These are phyloP conservation scores for Aeschynomene evenia DNA, from an alignment of 306 rosid species.

Conservation along the genomic window DNA sequence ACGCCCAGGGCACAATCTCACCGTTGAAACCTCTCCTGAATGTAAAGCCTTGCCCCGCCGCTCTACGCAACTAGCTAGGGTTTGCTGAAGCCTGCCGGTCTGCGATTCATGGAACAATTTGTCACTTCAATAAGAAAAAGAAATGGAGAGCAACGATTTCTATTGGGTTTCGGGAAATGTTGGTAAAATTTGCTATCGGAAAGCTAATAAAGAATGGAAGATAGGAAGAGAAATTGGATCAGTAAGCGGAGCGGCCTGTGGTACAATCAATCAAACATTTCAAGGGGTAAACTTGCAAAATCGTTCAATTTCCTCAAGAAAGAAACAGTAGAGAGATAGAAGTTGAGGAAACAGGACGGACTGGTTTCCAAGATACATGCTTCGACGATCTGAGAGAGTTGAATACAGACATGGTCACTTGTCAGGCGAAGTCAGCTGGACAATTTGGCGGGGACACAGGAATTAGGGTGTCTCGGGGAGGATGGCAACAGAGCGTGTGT, in stretches of 20 bases:
- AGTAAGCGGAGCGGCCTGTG: neutral
- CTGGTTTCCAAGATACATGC: slow-evolving; percentile 65
- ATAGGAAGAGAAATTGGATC: neutral
- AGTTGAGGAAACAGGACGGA: slow-evolving; percentile 7
- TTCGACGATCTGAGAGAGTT: slow-evolving; percentile 58
- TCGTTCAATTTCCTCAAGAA: slow-evolving; percentile 3
- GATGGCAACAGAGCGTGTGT: too few relatives aligned
- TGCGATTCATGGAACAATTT: slow-evolving; percentile 17
- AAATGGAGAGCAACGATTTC: neutral
- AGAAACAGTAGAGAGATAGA: neutral
- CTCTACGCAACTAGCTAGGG: slow-evolving; percentile 72
- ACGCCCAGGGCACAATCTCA: slow-evolving; percentile 68
- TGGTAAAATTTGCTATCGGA: neutral
- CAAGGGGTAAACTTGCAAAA: neutral
- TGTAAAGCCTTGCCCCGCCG: slow-evolving; percentile 62
- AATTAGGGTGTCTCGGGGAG: too few relatives aligned
- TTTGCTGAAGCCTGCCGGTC: slow-evolving; percentile 85
- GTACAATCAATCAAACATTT: neutral
- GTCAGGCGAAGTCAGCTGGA: neutral
- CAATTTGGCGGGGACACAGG: too few relatives aligned
- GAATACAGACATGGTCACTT: slow-evolving; percentile 34
- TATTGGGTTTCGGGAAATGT: slow-evolving; percentile 23
- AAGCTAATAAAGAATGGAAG: neutral
- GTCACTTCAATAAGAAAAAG: neutral
- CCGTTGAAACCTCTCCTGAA: slow-evolving; percentile 59